phyloP scores from a whole-genome alignment of 495 filamentous ascomycete species.

The Diplogelasinospora grovesii region DNA sequence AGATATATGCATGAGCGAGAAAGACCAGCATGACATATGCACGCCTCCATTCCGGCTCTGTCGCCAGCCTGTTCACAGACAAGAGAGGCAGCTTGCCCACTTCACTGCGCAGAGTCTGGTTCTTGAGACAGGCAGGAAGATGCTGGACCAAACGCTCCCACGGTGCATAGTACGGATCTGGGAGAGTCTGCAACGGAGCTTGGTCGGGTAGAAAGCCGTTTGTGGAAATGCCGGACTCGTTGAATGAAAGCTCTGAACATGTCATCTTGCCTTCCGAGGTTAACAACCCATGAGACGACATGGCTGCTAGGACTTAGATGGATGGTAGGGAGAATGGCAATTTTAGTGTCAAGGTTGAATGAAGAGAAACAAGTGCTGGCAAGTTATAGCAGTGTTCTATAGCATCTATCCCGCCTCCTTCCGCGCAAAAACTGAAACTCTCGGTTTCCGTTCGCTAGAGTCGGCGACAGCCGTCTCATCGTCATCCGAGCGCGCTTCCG shows the following conservation, averaged over 20 bases:
- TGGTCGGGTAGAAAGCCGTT: constrained; percentile 75
- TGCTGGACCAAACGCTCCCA: constrained; percentile 72
- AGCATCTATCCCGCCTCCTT: too few relatives aligned
- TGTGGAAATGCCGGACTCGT: constrained; percentile 22
- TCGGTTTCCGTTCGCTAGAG: too few relatives aligned
- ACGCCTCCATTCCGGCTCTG: constrained; percentile 75
- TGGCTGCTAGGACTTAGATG: constrained; percentile 2
- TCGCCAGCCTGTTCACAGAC: constrained; percentile 54
- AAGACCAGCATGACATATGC: constrained; percentile 77
- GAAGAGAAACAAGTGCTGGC: too few relatives aligned
- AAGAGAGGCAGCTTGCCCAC: constrained; percentile 66
- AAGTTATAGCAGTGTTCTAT: too few relatives aligned
- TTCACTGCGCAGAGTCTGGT: constrained; percentile 56
- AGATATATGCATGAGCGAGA: constrained; percentile 82
- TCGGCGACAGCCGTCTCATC: too few relatives aligned
- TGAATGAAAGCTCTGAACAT: too few relatives aligned
- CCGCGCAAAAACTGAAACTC: too few relatives aligned
- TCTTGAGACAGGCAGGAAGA: constrained; percentile 59
- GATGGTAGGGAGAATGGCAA: too few relatives aligned
- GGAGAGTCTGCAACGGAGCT: constrained; percentile 58
- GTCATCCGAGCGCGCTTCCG: too few relatives aligned
- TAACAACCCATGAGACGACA: constrained; percentile 15
- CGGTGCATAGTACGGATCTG: constrained; percentile 68
- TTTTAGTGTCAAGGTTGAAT: too few relatives aligned
- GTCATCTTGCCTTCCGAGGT: not conserved